These are phyloP conservation scores for Colletotrichum camelliae DNA, from an alignment of 2,329 filamentous ascomycete genomes.

Conservation along the genomic window DNA sequence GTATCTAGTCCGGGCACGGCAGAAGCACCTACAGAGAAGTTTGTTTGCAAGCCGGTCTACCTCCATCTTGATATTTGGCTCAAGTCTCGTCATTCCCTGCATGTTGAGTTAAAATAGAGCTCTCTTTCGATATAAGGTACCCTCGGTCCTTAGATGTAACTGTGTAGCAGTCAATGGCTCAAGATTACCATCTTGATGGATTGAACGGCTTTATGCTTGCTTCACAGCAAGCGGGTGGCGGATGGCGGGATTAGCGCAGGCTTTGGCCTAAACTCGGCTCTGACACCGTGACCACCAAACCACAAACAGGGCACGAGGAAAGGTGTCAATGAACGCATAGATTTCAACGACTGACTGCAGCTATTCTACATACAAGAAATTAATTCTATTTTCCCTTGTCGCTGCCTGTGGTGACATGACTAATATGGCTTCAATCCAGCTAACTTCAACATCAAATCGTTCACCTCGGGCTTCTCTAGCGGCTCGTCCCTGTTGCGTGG, in stretches of 20 bases:
- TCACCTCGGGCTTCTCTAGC: not conserved
- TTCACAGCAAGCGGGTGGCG: not conserved
- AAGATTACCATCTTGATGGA: not conserved
- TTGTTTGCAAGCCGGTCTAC: not conserved
- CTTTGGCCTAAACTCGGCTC: too few species aligned
- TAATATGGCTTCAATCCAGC: not conserved
- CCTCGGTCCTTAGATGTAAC: not conserved
- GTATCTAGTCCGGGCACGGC: not conserved
- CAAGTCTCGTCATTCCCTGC: not conserved
- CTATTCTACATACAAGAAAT: accelerated
- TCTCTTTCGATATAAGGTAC: not conserved
- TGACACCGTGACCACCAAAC: not conserved
- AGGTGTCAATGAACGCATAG: not conserved
- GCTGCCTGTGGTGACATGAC: accelerated
- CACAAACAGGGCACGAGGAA: not conserved
- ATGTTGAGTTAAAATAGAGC: not conserved
- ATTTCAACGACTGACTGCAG: not conserved
- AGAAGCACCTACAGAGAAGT: not conserved
- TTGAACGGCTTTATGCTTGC: not conserved
- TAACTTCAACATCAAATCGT: not conserved
- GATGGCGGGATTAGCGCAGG: not conserved
- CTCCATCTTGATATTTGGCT: not conserved
- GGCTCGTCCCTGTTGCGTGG: not conserved
- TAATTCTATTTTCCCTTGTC: accelerated
- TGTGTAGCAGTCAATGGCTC: not conserved